phyloP scores from a whole-genome alignment of 257 asterid genomes.

The Parsonsia alboflavescens region DNA sequence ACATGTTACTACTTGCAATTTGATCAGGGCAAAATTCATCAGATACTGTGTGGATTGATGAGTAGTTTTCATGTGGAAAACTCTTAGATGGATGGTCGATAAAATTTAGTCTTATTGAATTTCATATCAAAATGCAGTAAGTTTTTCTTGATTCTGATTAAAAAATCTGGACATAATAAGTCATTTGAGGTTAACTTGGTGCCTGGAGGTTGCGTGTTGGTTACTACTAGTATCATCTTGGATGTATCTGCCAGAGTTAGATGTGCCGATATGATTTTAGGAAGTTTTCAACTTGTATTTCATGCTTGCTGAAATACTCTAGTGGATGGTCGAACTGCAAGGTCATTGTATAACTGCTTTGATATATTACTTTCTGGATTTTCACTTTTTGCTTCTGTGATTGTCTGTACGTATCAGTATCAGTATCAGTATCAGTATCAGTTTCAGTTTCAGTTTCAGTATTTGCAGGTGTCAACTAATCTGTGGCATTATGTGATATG shows the following conservation, averaged over 20 bases:
- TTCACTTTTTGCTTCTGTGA: neutral
- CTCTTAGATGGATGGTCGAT: neutral
- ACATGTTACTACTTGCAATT: neutral
- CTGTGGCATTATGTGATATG: neutral
- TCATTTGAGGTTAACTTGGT: conserved; percentile 19
- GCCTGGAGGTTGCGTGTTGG: conserved; percentile 20
- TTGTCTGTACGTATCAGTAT: too few species aligned
- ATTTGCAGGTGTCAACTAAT: neutral
- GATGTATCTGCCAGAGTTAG: neutral
- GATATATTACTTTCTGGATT: neutral
- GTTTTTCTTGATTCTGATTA: neutral
- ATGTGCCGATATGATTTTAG: neutral
- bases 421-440: too few species aligned
- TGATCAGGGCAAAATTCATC: neutral
- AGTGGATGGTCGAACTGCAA: neutral
- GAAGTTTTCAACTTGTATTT: conserved; percentile 6
- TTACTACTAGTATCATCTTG: neutral
- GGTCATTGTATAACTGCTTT: neutral
- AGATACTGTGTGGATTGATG: neutral
- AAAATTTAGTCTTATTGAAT: neutral
- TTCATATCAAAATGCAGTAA: neutral
- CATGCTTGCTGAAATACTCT: neutral
- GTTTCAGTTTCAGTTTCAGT: too few species aligned
- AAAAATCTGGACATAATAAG: neutral
- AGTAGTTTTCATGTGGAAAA: neutral